Base-by-base conservation (phyloP, 148 eudicot species). In the Diospyros kaki region DNA sequence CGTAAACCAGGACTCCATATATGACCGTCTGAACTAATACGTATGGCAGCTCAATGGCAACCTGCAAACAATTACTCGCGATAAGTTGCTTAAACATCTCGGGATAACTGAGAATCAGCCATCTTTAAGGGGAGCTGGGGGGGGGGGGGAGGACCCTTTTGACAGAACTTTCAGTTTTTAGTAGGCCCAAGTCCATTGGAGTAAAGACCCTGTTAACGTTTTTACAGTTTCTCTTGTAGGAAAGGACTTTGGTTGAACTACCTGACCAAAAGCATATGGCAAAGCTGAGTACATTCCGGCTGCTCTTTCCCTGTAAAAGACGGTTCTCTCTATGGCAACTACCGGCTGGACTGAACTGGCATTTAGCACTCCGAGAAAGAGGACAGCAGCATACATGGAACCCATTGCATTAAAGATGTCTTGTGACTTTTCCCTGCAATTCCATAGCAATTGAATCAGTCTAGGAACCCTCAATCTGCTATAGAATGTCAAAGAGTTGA, bases 251-350 rank as follows among this genome's bases (percentile, higher is more conserved):
- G 28, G 28, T 41, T 46, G 52, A 68, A 3, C 8, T 15, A 68
- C n/a, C 18, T 38, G 56, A 50, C 89, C 89, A 52, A 93, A 87
- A 73, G 96, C 96, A 68, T 89, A 93, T 69, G 98, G 90, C 66
- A 90, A 68, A 4, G 90, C 89, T 0, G 96, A 93, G 76, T 90
- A 93, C 93, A 93, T 83, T 40, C 98, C 93, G 39, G 93, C 94
- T 39, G 94, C 93, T 75, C 86, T 81, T 82, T 92, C 97, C 78
- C 94, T 88, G 55, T 92, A 88, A 73, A 87, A 92, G 10, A 90
- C 94, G 0, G 88, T 88, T 73, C 97, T 74, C 65, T 88, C 97
- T 9, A 90, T 72, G 42, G 82, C 78, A 6, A 92, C 94, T 6
- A 90, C 83, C 11, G 94, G 94, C 67, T 92, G 97, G 45, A 88